Evolutionary conservation across 179 eudicot genomes (phyloP).

Genomic region (Drosera spatulata): DNA sequence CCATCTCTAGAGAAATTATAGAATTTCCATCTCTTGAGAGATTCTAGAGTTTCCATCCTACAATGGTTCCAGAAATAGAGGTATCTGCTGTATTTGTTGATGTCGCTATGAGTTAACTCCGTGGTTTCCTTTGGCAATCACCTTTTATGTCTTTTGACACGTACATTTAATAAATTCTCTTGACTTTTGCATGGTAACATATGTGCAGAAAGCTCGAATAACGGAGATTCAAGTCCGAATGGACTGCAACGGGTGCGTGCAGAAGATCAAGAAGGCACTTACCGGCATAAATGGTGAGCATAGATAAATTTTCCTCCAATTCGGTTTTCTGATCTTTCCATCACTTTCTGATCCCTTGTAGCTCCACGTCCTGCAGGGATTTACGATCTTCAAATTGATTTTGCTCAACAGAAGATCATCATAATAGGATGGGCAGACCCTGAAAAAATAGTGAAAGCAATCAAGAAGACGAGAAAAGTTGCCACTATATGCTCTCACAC

Average conservation of each 20-base stretch:
- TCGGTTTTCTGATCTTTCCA: neutral
- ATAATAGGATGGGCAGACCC: conserved; percentile 80
- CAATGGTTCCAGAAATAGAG: neutral
- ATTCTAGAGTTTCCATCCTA: too few relatives aligned
- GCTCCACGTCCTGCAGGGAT: conserved; percentile 40
- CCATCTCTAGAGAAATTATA: too few relatives aligned
- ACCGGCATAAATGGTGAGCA: conserved; percentile 56
- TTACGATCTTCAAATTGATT: conserved; percentile 54
- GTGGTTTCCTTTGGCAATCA: too few relatives aligned
- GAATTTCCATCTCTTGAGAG: neutral
- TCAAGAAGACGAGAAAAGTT: conserved; percentile 63
- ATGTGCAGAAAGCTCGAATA: conserved; percentile 61
- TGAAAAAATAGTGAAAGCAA: conserved; percentile 65
- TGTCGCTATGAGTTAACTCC: too few relatives aligned
- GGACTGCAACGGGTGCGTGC: conserved; percentile 92
- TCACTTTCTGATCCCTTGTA: neutral
- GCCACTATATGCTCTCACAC: conserved; percentile 70
- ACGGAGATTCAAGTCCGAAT: conserved; percentile 76
- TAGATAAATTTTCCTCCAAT: neutral
- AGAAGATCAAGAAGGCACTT: conserved; percentile 86
- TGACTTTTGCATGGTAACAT: neutral
- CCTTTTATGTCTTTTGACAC: too few relatives aligned
- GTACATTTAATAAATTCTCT: too few relatives aligned
- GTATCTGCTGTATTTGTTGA: neutral
- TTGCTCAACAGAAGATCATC: conserved; percentile 63